These are phyloP conservation scores for Diaporthe ilicicola DNA, from an alignment of 2,329 filamentous ascomycete genomes.

Conservation along the genomic window DNA sequence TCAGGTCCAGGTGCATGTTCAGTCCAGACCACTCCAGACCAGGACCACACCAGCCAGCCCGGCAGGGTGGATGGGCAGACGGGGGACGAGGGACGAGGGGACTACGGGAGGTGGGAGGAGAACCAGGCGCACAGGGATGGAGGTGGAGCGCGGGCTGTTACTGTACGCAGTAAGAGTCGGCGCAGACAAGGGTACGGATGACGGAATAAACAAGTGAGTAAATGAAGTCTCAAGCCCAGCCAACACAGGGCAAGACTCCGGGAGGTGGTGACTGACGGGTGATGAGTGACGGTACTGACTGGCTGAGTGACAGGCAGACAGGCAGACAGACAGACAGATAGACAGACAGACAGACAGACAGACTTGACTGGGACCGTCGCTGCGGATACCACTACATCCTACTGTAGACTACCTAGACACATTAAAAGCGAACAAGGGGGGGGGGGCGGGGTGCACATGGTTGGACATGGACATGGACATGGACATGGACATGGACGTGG, in stretches of 20 bases:
- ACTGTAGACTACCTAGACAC: neutral
- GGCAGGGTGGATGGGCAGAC: neutral
- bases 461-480: neutral
- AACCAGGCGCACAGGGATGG: slow-evolving; percentile 9
- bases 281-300: too few relatives aligned
- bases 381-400: too few relatives aligned
- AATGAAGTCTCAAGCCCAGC: neutral
- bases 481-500: neutral
- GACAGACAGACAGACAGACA: neutral
- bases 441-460: slow-evolving; percentile 8
- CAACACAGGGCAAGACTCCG: neutral
- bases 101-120: neutral
- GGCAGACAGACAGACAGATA: neutral
- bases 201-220: neutral
- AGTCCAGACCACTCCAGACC: slow-evolving; percentile 3
- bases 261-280: neutral
- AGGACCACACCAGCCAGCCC: neutral
- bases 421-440: neutral
- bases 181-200: slow-evolving; percentile 14
- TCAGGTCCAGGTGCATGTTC: neutral
- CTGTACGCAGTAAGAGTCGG: slow-evolving; percentile 13
- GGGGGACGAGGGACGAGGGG: slow-evolving; percentile 2
- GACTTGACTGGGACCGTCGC: neutral
- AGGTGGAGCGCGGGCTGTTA: slow-evolving; percentile 10
- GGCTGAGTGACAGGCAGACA: neutral